Evolutionary conservation across 441 rosid genomes (phyloP).

Genomic region (Metrosideros polymorpha): DNA sequence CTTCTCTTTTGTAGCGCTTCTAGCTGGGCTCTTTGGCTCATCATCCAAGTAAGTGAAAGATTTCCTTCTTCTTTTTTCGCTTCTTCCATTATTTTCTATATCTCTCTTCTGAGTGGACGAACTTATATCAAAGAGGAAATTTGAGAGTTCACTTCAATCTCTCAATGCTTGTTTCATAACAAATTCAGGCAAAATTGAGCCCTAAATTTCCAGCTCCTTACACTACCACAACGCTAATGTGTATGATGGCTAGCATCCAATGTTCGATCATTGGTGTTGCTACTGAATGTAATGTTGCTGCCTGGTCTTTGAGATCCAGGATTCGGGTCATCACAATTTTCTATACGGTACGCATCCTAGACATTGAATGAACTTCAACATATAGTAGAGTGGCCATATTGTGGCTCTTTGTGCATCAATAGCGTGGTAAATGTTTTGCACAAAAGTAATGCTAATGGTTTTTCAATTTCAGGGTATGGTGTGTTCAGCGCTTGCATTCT

Average conservation of each 20-base stretch:
- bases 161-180: background rate
- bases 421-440: background rate
- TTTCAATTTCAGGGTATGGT: slow-evolving; percentile 47
- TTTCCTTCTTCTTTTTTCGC: background rate
- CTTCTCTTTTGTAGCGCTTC: slow-evolving; percentile 43
- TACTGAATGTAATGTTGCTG: slow-evolving; percentile 27
- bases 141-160: background rate
- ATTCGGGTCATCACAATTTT: slow-evolving; percentile 49
- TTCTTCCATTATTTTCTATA: background rate
- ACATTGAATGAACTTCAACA: background rate
- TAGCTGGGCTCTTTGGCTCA: slow-evolving; percentile 69
- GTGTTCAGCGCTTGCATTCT: slow-evolving; percentile 61
- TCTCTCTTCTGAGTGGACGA: background rate
- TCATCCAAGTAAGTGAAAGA: slow-evolving; percentile 46
- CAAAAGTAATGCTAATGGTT: background rate
- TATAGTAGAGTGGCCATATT: background rate
- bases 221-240: slow-evolving; percentile 70
- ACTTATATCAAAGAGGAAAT: background rate
- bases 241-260: slow-evolving; percentile 56
- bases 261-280: slow-evolving; percentile 36
- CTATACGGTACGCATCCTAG: slow-evolving; percentile 45
- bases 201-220: slow-evolving; percentile 73
- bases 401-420: background rate
- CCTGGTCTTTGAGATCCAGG: slow-evolving; percentile 54
- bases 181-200: slow-evolving; percentile 45